Conservation (phyloP, 177 flowering plant species). For the Vitis hybrid region DNA sequence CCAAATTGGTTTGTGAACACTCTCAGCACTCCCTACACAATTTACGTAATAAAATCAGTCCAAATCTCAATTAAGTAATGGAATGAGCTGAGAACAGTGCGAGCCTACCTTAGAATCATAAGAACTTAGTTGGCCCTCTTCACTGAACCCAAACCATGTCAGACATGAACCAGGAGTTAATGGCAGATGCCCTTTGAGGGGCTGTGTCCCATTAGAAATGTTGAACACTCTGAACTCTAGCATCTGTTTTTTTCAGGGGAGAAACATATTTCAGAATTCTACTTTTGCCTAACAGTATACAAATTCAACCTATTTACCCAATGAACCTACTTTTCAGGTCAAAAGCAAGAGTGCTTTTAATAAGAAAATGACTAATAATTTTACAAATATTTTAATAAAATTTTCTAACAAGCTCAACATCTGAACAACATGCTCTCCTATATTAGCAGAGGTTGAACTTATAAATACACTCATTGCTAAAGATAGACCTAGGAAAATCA, state of each 20-base stretch:
- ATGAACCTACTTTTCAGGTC: neutral
- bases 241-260: constrained; percentile 53
- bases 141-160: constrained; percentile 94
- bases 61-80: constrained; percentile 5
- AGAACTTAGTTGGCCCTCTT: constrained; percentile 85
- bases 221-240: constrained; percentile 75
- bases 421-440: too few species aligned
- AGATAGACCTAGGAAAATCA: neutral
- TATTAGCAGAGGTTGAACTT: too few species aligned
- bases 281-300: neutral
- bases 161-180: constrained; percentile 81
- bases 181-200: constrained; percentile 67
- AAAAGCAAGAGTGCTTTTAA: too few species aligned
- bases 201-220: constrained; percentile 54
- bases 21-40: constrained; percentile 77
- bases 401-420: too few species aligned
- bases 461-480: neutral
- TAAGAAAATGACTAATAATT: too few species aligned
- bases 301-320: constrained; percentile 1
- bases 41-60: constrained; percentile 10
- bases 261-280: neutral
- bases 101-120: constrained; percentile 88
- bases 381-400: too few species aligned
- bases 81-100: neutral
- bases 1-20: constrained; percentile 77